Percentiles rank a stretch among this genome's conserved stretches.
Conservation (phyloP, 306 rosid species). For the Cicer yamashitae region DNA sequence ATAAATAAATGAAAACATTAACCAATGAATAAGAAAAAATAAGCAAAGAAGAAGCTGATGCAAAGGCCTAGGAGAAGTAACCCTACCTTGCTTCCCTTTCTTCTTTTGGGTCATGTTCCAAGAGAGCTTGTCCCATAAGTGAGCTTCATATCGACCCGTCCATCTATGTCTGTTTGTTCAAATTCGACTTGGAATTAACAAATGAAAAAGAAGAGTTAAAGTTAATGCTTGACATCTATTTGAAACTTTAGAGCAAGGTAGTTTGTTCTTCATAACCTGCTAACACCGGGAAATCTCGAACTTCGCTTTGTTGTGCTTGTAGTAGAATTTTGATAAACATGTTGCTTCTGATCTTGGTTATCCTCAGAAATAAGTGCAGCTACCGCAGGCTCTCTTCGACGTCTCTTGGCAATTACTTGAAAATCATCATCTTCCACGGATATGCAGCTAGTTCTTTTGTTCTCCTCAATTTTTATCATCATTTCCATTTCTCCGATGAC, state of each 20-base stretch:
- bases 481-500: constrained; percentile 45
- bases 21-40: background rate
- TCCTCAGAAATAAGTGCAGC: constrained; percentile 33
- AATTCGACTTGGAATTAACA: constrained; percentile 25
- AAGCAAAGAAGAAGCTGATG: background rate
- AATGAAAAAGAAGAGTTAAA: constrained; percentile 13
- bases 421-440: constrained; percentile 45
- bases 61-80: background rate
- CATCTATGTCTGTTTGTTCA: constrained; percentile 69
- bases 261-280: constrained; percentile 52
- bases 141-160: constrained; percentile 82
- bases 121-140: constrained; percentile 84
- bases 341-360: constrained; percentile 42
- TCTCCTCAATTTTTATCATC: constrained; percentile 59
- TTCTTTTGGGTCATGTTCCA: constrained; percentile 84
- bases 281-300: constrained; percentile 75
- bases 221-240: background rate
- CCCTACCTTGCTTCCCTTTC: constrained; percentile 80
- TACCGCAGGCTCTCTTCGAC: constrained; percentile 51
- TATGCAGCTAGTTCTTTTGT: constrained; percentile 35
- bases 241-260: background rate
- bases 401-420: constrained; percentile 56
- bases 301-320: constrained; percentile 66
- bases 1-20: background rate
- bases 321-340: constrained; percentile 51